Conservation (phyloP, 768 basidiomycete genomes). For the Mrakia hoshinonis region DNA sequence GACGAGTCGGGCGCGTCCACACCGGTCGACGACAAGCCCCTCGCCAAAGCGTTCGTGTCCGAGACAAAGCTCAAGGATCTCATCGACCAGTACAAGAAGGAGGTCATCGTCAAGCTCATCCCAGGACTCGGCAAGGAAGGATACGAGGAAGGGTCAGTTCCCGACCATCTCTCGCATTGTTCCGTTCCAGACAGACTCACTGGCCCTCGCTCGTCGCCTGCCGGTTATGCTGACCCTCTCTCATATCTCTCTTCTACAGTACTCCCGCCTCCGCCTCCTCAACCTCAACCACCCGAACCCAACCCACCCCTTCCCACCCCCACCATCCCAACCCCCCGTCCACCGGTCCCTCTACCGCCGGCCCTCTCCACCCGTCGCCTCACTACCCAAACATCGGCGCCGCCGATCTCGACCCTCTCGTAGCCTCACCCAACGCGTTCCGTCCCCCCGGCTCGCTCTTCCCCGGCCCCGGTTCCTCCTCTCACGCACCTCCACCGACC, state of each 20-base stretch:
- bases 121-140: slow-evolving; percentile 17
- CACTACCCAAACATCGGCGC: slow-evolving; percentile 19
- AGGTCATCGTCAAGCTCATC: slow-evolving; percentile 14
- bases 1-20: background rate
- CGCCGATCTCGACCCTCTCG: slow-evolving; percentile 28
- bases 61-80: background rate
- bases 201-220: no score
- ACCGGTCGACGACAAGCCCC: background rate
- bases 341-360: background rate
- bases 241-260: background rate
- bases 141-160: slow-evolving; percentile 20
- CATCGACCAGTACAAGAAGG: slow-evolving; percentile 12
- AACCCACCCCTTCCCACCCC: background rate
- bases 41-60: slow-evolving; percentile 15
- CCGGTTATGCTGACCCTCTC: no score
- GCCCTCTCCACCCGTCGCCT: background rate
- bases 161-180: background rate
- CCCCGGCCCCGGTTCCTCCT: background rate
- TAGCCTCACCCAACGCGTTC: slow-evolving; percentile 24
- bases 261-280: background rate
- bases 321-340: background rate
- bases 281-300: background rate
- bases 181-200: background rate
- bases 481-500: background rate
- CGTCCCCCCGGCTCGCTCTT: slow-evolving; percentile 16